These are phyloP conservation scores for Colletotrichum sp. DNA, from an alignment of 2,329 filamentous ascomycete genomes.

Conservation along the genomic window DNA sequence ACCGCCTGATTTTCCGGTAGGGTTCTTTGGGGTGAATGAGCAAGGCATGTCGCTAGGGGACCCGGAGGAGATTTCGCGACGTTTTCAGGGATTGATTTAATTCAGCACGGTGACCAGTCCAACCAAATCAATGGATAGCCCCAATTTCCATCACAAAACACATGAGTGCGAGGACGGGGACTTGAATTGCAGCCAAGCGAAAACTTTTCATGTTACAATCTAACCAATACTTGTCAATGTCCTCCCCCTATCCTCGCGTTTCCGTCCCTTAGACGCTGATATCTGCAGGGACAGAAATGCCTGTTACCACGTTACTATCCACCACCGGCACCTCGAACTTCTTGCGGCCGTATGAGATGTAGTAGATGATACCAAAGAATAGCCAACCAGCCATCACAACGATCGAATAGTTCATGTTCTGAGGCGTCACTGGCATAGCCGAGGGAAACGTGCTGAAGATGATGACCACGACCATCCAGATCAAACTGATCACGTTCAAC, in stretches of 20 bases:
- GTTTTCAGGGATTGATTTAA: slow-evolving; percentile 35
- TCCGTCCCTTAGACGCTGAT: not conserved
- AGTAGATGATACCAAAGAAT: slow-evolving; percentile 37
- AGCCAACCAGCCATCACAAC: slow-evolving; percentile 47
- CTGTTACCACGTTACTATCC: slow-evolving; percentile 1
- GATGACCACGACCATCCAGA: slow-evolving; percentile 48
- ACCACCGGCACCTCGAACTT: slow-evolving; percentile 30
- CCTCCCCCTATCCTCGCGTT: not conserved
- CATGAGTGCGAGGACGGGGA: not conserved
- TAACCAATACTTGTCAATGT: not conserved
- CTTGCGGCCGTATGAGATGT: slow-evolving; percentile 24
- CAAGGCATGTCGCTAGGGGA: slow-evolving; percentile 16
- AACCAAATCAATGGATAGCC: rapidly evolving
- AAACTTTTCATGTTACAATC: not conserved
- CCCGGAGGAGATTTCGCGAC: slow-evolving; percentile 33
- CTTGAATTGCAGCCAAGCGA: not conserved
- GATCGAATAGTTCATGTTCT: slow-evolving; percentile 52
- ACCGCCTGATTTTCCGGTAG: not conserved
- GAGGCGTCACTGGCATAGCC: slow-evolving; percentile 39
- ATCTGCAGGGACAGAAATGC: not conserved
- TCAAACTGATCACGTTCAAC: slow-evolving; percentile 43
- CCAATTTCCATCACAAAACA: rapidly evolving
- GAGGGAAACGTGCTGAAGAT: slow-evolving; percentile 51
- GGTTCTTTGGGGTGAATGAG: slow-evolving; percentile 5
- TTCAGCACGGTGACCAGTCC: not conserved